Evolutionary conservation across 257 asterid species (phyloP).

Genomic region (Solanum dulcamara): DNA sequence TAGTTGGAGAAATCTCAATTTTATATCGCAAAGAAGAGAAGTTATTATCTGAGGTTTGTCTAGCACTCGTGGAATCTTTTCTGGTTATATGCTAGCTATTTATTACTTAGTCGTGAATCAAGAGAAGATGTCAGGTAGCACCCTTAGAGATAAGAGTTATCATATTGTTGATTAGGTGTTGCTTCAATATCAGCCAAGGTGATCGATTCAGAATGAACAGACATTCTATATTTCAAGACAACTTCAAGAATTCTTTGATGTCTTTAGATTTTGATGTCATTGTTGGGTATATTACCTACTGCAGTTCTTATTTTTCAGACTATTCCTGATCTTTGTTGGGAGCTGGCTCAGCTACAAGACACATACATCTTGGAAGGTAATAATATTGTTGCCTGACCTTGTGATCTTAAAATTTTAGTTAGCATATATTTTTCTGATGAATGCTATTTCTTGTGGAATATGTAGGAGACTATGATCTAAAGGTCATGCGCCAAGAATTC

Average conservation of each 20-base stretch:
- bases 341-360: slow-evolving; percentile 96
- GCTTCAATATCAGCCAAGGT: not conserved
- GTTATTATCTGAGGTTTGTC: slow-evolving; percentile 71
- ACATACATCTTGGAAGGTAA: slow-evolving; percentile 94
- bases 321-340: slow-evolving; percentile 94
- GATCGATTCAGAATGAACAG: not conserved
- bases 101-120: not conserved
- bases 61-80: not conserved
- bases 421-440: not conserved
- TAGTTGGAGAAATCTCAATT: slow-evolving; percentile 81
- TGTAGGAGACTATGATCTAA: slow-evolving; percentile 92
- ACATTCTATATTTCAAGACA: not conserved
- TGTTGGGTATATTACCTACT: slow-evolving; percentile 7
- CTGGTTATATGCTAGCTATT: not conserved
- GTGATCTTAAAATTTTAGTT: not conserved
- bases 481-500: slow-evolving; percentile 98
- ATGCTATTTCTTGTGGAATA: not conserved
- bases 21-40: slow-evolving; percentile 83
- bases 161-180: not conserved
- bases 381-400: not conserved
- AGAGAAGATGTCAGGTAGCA: not conserved
- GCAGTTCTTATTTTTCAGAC: slow-evolving; percentile 40
- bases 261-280: not conserved
- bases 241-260: not conserved
- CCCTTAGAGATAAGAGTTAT: not conserved